Evolutionary conservation across 2,329 filamentous ascomycete species (phyloP), one percentile per base, ranked within the genome.

Genomic region (Blastomyces percursus): DNA sequence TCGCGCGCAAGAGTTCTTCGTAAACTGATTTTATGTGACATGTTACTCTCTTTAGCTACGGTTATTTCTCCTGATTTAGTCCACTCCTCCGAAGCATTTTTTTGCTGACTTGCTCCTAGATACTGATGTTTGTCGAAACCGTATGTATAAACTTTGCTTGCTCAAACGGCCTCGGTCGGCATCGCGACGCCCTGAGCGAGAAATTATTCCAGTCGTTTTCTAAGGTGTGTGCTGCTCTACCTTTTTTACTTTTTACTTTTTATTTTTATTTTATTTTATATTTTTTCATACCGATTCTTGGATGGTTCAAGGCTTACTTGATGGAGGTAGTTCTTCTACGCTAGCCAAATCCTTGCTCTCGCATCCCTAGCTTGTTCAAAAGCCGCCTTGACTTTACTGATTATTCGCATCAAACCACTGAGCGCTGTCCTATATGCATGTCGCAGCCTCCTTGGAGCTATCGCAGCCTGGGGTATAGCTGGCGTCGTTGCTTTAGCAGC

Each of bases 401-500:
- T 71, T 38, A 69, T 70, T 57, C 64, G 65, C 9, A 70, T 70
- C 61, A 69, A 68, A 24, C 69, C 67, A 5, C 59, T 67, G 19
- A 60, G 61, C 38, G 40, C 40, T n/a, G 59, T 70, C n/a, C 61
- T 68, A 35, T 30, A 63, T 24, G 64, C 64, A 16, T 69, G 67
- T 59, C 64, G 65, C 30, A 61, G 32, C 16, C 57, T 66, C 30
- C 62, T 69, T 42, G 67, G 59, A 8, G 54, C 64, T 48, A 50
- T 67, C 30, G 59, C 32, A 7, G 40, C 62, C 19, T 71, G 68
- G 69, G 55, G 32, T 5, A 30, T 69, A n/a, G 62, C 63, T 16
- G 66, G 66, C 24, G 57, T 68, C 12, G 52, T 68, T 51, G 61
- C 64, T 2, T 56, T 69, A 30, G 63, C 65, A 14, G 65, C 70